These are phyloP conservation scores for Zymoseptoria tritici DNA, from an alignment of 2,329 filamentous ascomycete species.

Conservation along the genomic window DNA sequence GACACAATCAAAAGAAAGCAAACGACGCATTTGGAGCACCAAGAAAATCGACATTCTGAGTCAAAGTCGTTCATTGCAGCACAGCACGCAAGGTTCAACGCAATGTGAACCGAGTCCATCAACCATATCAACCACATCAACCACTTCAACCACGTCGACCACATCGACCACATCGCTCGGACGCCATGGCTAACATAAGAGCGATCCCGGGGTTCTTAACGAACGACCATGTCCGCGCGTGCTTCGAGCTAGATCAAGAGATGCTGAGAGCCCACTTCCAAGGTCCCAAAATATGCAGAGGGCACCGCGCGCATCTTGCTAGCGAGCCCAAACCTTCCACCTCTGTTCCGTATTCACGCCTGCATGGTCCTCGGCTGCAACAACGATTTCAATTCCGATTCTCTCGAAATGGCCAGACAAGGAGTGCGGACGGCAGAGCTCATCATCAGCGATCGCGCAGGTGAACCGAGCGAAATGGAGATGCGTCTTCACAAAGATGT, in stretches of 20 bases:
- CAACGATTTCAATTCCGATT: background rate
- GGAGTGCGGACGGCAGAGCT: constrained; percentile 1
- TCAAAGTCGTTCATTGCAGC: background rate
- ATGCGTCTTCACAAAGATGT: background rate
- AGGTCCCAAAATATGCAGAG: background rate
- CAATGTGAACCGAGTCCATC: background rate
- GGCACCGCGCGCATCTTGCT: constrained; percentile 4
- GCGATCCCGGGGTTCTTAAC: background rate
- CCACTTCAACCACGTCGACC: background rate
- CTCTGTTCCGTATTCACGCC: constrained; percentile 3
- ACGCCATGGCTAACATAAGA: background rate
- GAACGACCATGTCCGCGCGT: background rate
- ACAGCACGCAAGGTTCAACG: background rate
- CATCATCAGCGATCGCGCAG: background rate
- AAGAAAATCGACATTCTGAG: background rate
- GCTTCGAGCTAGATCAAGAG: background rate
- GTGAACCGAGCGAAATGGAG: background rate
- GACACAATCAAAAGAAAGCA: background rate
- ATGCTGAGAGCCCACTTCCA: background rate
- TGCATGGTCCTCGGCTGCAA: constrained; percentile 4
- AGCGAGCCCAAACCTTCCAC: constrained; percentile 2
- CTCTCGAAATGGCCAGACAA: constrained; percentile 7
- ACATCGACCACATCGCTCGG: too few relatives aligned
- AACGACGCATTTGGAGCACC: background rate
- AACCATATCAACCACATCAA: background rate